Evolutionary conservation across 257 asterid species (phyloP), one percentile per base, ranked within the genome.

Genomic region (Euphrasia confusa): DNA sequence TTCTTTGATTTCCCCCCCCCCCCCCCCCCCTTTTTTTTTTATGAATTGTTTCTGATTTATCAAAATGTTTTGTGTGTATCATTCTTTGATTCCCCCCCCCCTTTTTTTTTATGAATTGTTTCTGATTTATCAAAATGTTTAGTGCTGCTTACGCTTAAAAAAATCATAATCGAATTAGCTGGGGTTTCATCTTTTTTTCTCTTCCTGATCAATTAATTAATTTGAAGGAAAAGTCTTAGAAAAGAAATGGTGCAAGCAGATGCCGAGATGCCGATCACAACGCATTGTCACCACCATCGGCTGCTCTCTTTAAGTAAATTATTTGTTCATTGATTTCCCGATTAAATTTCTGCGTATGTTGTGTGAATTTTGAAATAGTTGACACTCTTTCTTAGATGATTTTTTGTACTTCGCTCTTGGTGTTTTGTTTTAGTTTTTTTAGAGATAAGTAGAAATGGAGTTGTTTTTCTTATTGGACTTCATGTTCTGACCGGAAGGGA

Each of bases 191-290:
- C 27, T 53, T 42, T 14, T 24, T 26, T 64, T 21, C 24, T 69
- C 67, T 65, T 44, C 35, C 58, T 35, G 24, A 21, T 63, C 8
- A 15, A 21, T 14, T 7, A 7, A 14, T 47, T 13, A 14, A 47
- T 47, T 47, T 9, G 2, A 17, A 13, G 7, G 67, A 18, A 13
- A 66, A 18, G 30, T 21, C 24, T 21, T 18, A 65, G 65, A 54
- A 59, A 50, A 27, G 53, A 9, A 75, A 91, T 92, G 99, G 99
- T 97, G 44, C 96, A 92, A 77, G 99, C 99, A 26, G 97, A 93
- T 87, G 53, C 99, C 24, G 24, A 93, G 95, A 93, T 93, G 99
- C 99, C 99, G 47, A 83, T 93, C 68, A 87, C 89, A 63, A 93
- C 99, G 55, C 59, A 81, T 93, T 21, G 80, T 93, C 75, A 93